Conservation (phyloP, 345 rosid genomes). For the Citropsis articulata region DNA sequence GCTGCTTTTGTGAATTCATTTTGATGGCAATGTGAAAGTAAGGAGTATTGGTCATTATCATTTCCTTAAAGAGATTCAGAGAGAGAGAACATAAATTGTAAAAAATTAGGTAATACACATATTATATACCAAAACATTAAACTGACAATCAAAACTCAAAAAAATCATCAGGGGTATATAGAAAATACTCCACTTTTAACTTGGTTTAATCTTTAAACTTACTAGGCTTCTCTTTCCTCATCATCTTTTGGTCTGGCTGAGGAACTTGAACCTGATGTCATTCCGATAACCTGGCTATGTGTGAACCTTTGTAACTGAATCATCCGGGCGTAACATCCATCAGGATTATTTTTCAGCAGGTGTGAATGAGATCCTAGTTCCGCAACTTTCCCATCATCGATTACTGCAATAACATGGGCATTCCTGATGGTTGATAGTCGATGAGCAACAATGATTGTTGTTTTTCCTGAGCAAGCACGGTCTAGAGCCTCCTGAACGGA, state of each 20-base stretch:
- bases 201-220: conserved; percentile 20
- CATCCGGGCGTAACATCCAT: conserved; percentile 88
- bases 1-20: conserved; percentile 7
- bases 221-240: conserved; percentile 48
- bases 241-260: conserved; percentile 63
- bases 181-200: conserved; percentile 22
- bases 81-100: conserved; percentile 21
- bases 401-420: conserved; percentile 82
- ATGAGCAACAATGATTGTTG: conserved; percentile 88
- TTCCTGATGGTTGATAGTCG: conserved; percentile 84
- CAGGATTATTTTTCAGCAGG: conserved; percentile 76
- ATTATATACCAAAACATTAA: conserved; percentile 42
- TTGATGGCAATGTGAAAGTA: conserved; percentile 3
- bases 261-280: conserved; percentile 78
- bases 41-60: conserved; percentile 21
- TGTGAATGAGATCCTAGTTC: conserved; percentile 94
- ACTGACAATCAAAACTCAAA: conserved; percentile 24
- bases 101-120: conserved; percentile 39
- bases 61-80: conserved; percentile 37
- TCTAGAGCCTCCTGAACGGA: conserved; percentile 94
- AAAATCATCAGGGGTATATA: conserved; percentile 29
- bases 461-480: conserved; percentile 87
- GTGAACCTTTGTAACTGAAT: conserved; percentile 94
- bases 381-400: conserved; percentile 90
- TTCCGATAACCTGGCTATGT: conserved; percentile 77